These are phyloP conservation scores for Populus ilicifolia DNA, from an alignment of 345 rosid species.

Conservation along the genomic window DNA sequence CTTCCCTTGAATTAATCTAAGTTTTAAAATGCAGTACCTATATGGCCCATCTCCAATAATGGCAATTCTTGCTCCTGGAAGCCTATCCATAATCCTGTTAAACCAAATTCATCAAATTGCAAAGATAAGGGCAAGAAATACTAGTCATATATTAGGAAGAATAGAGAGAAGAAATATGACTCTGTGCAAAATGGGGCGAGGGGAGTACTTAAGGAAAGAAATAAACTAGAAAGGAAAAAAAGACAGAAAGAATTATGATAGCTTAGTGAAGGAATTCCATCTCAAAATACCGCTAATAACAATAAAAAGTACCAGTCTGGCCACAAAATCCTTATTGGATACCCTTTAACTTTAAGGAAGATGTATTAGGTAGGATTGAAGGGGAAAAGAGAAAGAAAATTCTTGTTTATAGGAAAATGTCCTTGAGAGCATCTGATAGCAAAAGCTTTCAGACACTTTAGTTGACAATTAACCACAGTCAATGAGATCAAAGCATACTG, in stretches of 20 bases:
- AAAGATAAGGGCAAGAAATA: neutral
- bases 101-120: constrained; percentile 16
- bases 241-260: neutral
- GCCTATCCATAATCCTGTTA: constrained; percentile 85
- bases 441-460: neutral
- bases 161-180: neutral
- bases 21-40: constrained; percentile 42
- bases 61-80: constrained; percentile 85
- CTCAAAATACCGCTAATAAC: neutral
- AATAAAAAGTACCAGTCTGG: neutral
- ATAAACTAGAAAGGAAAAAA: neutral
- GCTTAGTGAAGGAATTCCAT: neutral
- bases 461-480: neutral
- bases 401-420: neutral
- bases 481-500: neutral
- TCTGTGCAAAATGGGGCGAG: neutral
- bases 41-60: constrained; percentile 95
- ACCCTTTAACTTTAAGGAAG: neutral
- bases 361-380: neutral
- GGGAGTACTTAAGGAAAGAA: neutral
- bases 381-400: neutral
- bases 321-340: neutral
- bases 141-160: neutral
- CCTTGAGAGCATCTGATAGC: neutral
- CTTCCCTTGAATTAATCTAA: neutral